phyloP scores from a whole-genome alignment of 2,329 filamentous ascomycete species.

The Aspergillus pseudoterreus region DNA sequence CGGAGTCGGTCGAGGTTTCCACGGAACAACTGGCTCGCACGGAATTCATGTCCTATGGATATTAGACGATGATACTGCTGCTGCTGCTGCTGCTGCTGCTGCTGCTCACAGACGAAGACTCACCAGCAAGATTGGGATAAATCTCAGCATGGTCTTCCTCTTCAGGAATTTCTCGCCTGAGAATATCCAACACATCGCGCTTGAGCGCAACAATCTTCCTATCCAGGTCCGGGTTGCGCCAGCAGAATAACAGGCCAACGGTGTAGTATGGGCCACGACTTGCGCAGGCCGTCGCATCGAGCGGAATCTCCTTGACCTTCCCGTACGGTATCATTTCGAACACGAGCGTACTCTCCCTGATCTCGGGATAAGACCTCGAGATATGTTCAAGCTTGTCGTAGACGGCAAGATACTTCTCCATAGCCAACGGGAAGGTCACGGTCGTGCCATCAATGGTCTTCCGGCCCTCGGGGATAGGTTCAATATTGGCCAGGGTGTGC shows the following conservation, averaged over 20 bases:
- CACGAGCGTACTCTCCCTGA: slow-evolving; percentile 3
- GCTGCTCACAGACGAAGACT: background rate
- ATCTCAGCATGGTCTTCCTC: background rate
- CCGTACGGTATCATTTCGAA: slow-evolving; percentile 12
- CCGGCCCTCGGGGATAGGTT: background rate
- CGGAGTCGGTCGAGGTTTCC: slow-evolving; percentile 4
- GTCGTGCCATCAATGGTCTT: slow-evolving; percentile 5
- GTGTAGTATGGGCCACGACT: slow-evolving; percentile 13
- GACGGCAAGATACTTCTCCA: background rate
- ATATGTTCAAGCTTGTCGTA: slow-evolving; percentile 1
- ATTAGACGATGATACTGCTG: background rate
- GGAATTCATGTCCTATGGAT: background rate
- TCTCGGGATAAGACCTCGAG: background rate
- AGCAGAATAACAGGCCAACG: slow-evolving; percentile 6
- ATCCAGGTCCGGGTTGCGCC: slow-evolving; percentile 4
- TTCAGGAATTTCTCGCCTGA: background rate
- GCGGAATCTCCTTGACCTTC: slow-evolving; percentile 7
- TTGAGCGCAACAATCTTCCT: background rate
- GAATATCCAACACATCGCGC: background rate
- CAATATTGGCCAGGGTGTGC: slow-evolving; percentile 6
- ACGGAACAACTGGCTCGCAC: background rate
- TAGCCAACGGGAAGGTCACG: slow-evolving; percentile 5
- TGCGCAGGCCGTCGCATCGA: slow-evolving; percentile 8
- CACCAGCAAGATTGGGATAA: slow-evolving; percentile 1
- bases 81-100: too few relatives aligned